Base-by-base conservation (phyloP, 2,329 filamentous ascomycete genomes). In the Ophiostoma australiae region DNA sequence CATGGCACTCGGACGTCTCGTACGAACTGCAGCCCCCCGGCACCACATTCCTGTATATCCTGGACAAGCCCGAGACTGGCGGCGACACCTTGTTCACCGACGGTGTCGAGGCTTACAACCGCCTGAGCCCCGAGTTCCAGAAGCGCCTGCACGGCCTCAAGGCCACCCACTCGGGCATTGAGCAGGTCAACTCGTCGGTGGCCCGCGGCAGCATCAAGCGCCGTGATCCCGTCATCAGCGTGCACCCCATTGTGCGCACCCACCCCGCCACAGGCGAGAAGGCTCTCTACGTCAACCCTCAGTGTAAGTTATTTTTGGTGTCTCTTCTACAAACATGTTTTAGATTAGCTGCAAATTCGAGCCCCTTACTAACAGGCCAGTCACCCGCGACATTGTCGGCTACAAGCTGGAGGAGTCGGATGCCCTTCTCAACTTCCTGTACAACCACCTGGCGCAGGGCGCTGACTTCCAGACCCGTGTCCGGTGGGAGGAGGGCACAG, bases 371-470 rank as follows among this genome's bases (percentile, higher is more conserved):
- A 10, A 63, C 31, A 3, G 35, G 15, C 27, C 69, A 91, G 89
- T 95, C 81, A 94, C 91, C 4, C 89, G 92, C 69, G 84, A 89
- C 39, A 94, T 97, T 70, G 86, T 94, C 1, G 92, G 92, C 15
- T 87, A 90, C 77, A 96, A 97, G 81, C 92, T 93, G 77, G 93
- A 97, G 77, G 93, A 97, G 78, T 92, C 89, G 1, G 93, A 96
- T 74, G 84, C 85, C 67, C 82, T 94, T 13, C 83, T 94, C 72
- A 91, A 92, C 76, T 93, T 93, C 81, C 80, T 94, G 20, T 93
- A 89, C 78, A 87, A 92, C 76, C 91, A 93, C 76, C 87, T 93
- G 69, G 89, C 89, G 0, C 84, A 86, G 58, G 89, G 89, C 27
- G 87, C 89, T 68, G 91, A 93, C 77, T 87, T 93, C 78, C 91